Percentiles rank a stretch among this genome's conserved stretches.
Evolutionary conservation across 1,284 basidiomycete genomes (phyloP).

Genomic region (Pascua guehoae): DNA sequence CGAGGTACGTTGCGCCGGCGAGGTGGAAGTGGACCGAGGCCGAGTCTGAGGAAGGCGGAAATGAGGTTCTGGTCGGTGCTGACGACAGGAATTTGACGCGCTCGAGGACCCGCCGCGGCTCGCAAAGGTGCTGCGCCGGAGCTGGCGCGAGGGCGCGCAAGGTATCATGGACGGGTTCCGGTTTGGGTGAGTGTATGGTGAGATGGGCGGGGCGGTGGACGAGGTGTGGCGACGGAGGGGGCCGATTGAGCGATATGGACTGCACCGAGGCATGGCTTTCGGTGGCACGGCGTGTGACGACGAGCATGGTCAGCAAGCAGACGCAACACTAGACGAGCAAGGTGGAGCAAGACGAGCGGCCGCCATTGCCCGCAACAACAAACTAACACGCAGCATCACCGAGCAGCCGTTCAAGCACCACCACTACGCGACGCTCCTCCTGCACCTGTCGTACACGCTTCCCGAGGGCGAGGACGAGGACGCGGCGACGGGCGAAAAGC

Average conservation of each 20-base stretch:
- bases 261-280: no score
- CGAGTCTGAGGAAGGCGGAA: background rate
- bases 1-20: constrained; percentile 61
- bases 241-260: no score
- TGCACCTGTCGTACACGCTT: constrained; percentile 58
- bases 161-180: constrained; percentile 66
- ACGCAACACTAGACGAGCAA: no score
- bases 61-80: constrained; percentile 5
- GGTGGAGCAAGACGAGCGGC: no score
- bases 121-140: constrained; percentile 61
- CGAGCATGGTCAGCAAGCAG: no score
- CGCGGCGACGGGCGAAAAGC: constrained; percentile 30
- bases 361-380: no score
- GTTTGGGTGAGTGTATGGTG: constrained; percentile 58
- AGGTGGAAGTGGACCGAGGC: background rate
- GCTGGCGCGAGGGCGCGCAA: constrained; percentile 59
- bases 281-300: background rate
- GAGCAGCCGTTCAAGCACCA: constrained; percentile 90
- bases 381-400: constrained; percentile 58
- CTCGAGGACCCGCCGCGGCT: constrained; percentile 70
- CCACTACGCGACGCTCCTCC: constrained; percentile 76
- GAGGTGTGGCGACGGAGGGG: no score
- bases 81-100: constrained; percentile 32
- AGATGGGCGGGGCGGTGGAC: no score
- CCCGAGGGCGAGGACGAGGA: constrained; percentile 38